Base-by-base conservation (phyloP, 805 yeast species). In the Sugiyamaella valdiviana region DNA sequence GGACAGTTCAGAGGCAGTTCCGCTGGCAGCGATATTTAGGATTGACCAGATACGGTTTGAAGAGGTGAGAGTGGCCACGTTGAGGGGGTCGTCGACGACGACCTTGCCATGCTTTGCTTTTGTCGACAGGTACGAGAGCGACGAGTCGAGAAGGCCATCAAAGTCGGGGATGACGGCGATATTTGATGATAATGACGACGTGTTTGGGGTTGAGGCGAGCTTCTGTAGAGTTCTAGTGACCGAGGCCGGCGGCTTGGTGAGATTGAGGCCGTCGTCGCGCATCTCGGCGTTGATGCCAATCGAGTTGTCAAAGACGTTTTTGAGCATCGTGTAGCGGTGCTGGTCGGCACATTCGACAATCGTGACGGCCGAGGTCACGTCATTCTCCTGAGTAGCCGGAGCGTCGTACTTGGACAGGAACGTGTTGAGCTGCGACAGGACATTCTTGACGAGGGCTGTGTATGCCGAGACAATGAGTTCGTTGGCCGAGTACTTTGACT, bases 231-330 rank as follows among this genome's bases (percentile, higher is more conserved):
- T 46, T 19, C 51, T 44, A n/a, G 49, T 26, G 7, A 54, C 54
- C 3, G 53, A 21, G 7, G 51, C 48, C 2, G 59, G 58, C 9
- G 59, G 44, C 36, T 56, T 56, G 17, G 62, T 37, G 9, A 58
- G 46, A 1, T 53, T 39, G 15, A 70, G 50, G 1, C 74, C 74
- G 44, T 70, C 70, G 14, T 63, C 59, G 7, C 47, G 49, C 59
- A 69, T 60, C 51, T 69, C 74, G 29, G 59, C 57, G 43, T 69
- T 67, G 50, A 69, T 57, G 6, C 69, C 73, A 2, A 44, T 52
- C 6, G 61, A 29, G 50, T 64, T 62, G 46, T 69, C 71, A 48
- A 69, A 70, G 2, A 67, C 64, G 5, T 63, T 56, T 17, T 55
- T 55, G 41, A 69, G 55, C 14, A 69, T 52, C 6, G 56, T 49